Conservation (phyloP, 768 basidiomycete species). For the Daedaleopsis sinensis region DNA sequence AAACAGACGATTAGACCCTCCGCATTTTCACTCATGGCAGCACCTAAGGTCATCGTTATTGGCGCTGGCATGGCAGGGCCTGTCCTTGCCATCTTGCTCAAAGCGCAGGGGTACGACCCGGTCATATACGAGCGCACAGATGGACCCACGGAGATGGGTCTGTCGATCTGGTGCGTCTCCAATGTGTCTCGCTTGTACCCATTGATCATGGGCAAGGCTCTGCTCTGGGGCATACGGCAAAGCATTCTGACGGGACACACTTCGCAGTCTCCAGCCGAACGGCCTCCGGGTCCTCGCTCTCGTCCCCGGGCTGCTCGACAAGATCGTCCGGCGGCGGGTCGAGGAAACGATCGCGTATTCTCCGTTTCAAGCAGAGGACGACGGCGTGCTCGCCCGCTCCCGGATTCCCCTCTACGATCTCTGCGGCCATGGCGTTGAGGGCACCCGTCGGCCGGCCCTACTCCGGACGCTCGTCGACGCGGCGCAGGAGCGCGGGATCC, state of each 20-base stretch:
- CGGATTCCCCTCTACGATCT: constrained; percentile 23
- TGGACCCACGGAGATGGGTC: constrained; percentile 27
- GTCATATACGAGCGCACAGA: constrained; percentile 38
- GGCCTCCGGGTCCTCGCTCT: constrained; percentile 21
- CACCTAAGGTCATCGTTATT: constrained; percentile 39
- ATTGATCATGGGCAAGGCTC: too few species aligned
- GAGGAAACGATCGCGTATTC: constrained; percentile 8
- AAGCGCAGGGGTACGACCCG: constrained; percentile 40
- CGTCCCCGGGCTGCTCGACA: constrained; percentile 18
- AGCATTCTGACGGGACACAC: neutral
- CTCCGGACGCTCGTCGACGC: constrained; percentile 34
- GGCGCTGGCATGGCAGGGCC: constrained; percentile 45
- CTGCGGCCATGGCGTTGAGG: constrained; percentile 34
- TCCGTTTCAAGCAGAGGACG: constrained; percentile 29
- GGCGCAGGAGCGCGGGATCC: constrained; percentile 36
- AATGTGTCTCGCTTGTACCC: constrained; percentile 4
- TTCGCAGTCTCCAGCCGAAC: constrained; percentile 17
- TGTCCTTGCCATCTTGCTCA: constrained; percentile 41
- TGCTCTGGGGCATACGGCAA: too few species aligned
- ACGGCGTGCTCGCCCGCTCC: constrained; percentile 31
- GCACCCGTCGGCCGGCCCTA: constrained; percentile 36
- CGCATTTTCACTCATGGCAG: neutral
- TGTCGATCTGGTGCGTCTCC: constrained; percentile 35
- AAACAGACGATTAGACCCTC: neutral
- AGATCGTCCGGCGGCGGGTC: constrained; percentile 12